These are phyloP conservation scores for Nepenthes alata DNA, from an alignment of 179 eudicot species.

Conservation along the genomic window DNA sequence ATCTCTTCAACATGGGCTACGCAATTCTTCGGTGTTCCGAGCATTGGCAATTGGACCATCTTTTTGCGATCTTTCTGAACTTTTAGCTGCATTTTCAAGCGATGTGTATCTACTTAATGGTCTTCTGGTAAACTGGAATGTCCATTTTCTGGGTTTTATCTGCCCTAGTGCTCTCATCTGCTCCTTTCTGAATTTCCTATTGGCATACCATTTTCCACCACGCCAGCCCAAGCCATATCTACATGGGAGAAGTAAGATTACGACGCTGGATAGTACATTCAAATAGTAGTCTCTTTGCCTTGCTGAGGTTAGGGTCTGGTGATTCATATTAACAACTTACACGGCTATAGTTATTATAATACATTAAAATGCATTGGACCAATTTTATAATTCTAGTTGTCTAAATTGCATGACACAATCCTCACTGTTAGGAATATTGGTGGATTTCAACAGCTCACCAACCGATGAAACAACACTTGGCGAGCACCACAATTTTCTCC, in stretches of 20 bases:
- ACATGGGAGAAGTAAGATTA: slow-evolving; percentile 6
- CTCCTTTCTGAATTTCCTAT: slow-evolving; percentile 57
- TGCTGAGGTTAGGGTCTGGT: too few species aligned
- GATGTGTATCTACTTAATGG: slow-evolving; percentile 31
- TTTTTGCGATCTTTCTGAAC: slow-evolving; percentile 27
- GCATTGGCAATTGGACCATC: slow-evolving; percentile 10
- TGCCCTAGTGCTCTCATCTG: slow-evolving; percentile 84
- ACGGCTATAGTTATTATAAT: too few species aligned
- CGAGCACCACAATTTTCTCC: too few species aligned
- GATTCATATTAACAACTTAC: too few species aligned
- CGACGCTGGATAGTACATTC: background rate
- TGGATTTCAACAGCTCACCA: too few species aligned
- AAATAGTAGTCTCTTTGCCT: background rate
- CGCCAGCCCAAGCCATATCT: slow-evolving; percentile 90
- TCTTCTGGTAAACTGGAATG: slow-evolving; percentile 38
- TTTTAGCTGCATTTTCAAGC: slow-evolving; percentile 27
- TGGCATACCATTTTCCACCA: slow-evolving; percentile 83
- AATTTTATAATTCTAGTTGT: too few species aligned
- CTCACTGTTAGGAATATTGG: too few species aligned
- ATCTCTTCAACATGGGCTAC: too few species aligned
- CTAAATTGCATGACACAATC: too few species aligned
- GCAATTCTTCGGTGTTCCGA: too few species aligned
- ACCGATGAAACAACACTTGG: too few species aligned
- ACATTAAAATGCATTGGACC: too few species aligned
- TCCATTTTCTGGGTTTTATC: slow-evolving; percentile 63